These are phyloP conservation scores for Coemansia sp. DNA, from an alignment of 192 early-diverging fungal genomes.

Conservation along the genomic window DNA sequence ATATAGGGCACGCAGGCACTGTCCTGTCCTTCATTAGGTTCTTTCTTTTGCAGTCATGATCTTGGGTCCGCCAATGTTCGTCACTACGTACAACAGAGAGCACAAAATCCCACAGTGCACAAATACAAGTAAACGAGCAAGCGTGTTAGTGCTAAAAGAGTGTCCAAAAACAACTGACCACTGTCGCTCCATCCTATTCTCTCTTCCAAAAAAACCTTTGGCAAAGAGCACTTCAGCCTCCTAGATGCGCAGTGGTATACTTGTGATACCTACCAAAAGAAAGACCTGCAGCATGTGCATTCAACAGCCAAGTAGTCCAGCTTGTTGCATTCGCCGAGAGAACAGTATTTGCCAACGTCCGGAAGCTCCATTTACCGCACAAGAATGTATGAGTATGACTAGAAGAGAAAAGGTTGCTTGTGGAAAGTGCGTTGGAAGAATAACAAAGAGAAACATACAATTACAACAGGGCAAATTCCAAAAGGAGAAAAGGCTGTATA, in stretches of 20 bases:
- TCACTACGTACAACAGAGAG: slow-evolving; percentile 46
- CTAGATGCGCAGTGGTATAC: not conserved
- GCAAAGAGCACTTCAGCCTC: not conserved
- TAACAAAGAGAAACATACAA: no score
- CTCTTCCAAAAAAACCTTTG: not conserved
- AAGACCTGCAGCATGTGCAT: slow-evolving; percentile 50
- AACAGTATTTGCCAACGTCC: slow-evolving; percentile 69
- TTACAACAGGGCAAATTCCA: no score
- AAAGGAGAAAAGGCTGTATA: no score
- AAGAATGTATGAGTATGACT: not conserved
- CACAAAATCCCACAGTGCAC: not conserved
- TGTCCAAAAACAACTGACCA: not conserved
- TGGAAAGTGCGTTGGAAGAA: not conserved
- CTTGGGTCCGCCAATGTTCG: slow-evolving; percentile 67
- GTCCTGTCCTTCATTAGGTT: slow-evolving; percentile 62
- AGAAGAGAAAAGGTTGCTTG: not conserved
- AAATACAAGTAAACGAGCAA: not conserved
- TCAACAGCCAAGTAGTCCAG: slow-evolving; percentile 60
- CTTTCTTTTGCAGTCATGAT: slow-evolving; percentile 62
- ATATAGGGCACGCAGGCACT: slow-evolving; percentile 77
- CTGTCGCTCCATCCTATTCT: not conserved
- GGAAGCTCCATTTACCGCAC: slow-evolving; percentile 64
- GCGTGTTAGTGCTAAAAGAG: not conserved
- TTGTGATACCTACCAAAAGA: slow-evolving; percentile 54
- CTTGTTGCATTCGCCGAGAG: slow-evolving; percentile 57